Evolutionary conservation across 257 asterid species (phyloP).

Genomic region (Solanum pinnatisectum): DNA sequence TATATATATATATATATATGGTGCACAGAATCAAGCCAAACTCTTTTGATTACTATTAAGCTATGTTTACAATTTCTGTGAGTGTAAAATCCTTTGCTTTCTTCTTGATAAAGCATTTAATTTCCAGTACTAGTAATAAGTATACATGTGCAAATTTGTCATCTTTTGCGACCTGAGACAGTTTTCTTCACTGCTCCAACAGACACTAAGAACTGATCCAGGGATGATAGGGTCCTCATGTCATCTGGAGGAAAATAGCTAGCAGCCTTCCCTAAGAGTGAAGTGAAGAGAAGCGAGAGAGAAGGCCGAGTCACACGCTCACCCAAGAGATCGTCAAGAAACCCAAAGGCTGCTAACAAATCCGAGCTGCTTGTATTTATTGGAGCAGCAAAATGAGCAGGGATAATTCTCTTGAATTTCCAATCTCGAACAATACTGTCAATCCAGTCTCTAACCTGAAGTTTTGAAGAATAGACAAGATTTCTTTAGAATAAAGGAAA

Average conservation of each 20-base stretch:
- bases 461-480: background rate
- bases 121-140: background rate
- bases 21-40: background rate
- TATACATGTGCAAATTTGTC: constrained; percentile 1
- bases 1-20: background rate
- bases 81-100: background rate
- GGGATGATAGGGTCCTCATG: constrained; percentile 89
- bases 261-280: constrained; percentile 81
- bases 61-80: background rate
- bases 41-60: background rate
- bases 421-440: constrained; percentile 72
- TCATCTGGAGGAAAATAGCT: constrained; percentile 94
- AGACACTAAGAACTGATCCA: constrained; percentile 81
- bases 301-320: constrained; percentile 70
- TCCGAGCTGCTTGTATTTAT: constrained; percentile 75
- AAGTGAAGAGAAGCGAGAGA: constrained; percentile 56
- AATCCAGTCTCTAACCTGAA: constrained; percentile 93
- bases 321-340: constrained; percentile 81
- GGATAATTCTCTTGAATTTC: constrained; percentile 88
- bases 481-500: background rate
- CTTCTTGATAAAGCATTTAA: background rate
- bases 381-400: constrained; percentile 95
- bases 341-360: constrained; percentile 74
- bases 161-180: constrained; percentile 71
- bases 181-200: constrained; percentile 94